Evolutionary conservation across 1,284 basidiomycete genomes (phyloP).

Genomic region (Malassezia slooffiae): DNA sequence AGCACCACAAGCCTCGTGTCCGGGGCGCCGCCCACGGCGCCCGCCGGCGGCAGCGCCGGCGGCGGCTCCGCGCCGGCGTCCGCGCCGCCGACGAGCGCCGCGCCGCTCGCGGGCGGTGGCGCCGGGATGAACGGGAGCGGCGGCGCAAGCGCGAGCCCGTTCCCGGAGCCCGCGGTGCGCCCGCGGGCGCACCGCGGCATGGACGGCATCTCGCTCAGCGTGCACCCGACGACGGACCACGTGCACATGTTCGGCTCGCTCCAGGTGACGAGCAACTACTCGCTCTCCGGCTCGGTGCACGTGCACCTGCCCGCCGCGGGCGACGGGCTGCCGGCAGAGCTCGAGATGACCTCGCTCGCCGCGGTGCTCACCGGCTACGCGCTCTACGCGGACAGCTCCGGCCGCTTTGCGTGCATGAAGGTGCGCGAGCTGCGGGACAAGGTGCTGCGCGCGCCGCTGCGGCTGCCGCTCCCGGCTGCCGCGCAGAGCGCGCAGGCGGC

Average conservation of each 20-base stretch:
- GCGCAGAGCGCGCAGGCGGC: not conserved
- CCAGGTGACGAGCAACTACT: conserved; percentile 43
- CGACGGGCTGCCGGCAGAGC: not conserved
- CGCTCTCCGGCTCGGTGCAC: conserved; percentile 32
- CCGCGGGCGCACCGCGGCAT: too few relatives aligned
- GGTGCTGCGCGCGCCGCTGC: conserved; percentile 15
- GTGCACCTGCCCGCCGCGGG: conserved; percentile 11
- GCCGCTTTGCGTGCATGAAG: conserved; percentile 33
- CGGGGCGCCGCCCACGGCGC: too few relatives aligned
- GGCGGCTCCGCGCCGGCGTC: too few relatives aligned
- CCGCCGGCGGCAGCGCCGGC: too few relatives aligned
- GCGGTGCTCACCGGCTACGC: conserved; percentile 36
- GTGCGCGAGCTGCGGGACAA: conserved; percentile 29
- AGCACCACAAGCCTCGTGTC: too few relatives aligned
- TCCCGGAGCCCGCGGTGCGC: too few relatives aligned
- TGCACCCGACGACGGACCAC: conserved; percentile 26
- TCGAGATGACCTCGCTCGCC: conserved; percentile 24
- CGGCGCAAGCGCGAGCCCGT: too few relatives aligned
- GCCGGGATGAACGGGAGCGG: too few relatives aligned
- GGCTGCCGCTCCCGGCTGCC: conserved; percentile 6
- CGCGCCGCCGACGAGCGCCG: too few relatives aligned
- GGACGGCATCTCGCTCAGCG: conserved; percentile 12
- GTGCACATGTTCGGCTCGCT: conserved; percentile 45
- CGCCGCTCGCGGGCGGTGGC: too few relatives aligned
- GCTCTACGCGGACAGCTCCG: conserved; percentile 37